Percentiles rank a stretch among this genome's conserved stretches.
Evolutionary conservation across 192 early-diverging fungal genomes (phyloP).

Genomic region (Phlyctochytrium planicorne): DNA sequence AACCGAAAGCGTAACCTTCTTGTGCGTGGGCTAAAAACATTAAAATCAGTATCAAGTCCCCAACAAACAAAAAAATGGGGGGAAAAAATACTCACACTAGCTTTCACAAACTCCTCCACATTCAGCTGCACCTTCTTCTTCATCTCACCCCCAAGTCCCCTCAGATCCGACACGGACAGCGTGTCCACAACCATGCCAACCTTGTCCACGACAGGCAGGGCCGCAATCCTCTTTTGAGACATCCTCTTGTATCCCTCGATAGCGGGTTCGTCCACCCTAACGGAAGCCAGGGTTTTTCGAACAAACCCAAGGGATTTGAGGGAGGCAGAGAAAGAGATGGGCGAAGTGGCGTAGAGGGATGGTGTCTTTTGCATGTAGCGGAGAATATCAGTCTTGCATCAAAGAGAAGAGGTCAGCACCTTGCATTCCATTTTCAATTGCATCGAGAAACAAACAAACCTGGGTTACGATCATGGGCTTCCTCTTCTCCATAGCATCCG

Average conservation of each 20-base stretch:
- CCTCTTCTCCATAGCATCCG: slow-evolving; percentile 38
- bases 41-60: neutral
- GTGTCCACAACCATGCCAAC: slow-evolving; percentile 41
- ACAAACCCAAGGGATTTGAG: slow-evolving; percentile 31
- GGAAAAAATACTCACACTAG: slow-evolving; percentile 24
- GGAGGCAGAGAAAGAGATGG: slow-evolving; percentile 36
- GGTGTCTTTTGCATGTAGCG: slow-evolving; percentile 36
- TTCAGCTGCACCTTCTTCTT: slow-evolving; percentile 43
- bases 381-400: slow-evolving; percentile 61
- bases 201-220: slow-evolving; percentile 58
- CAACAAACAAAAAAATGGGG: neutral
- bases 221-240: slow-evolving; percentile 48
- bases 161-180: slow-evolving; percentile 51
- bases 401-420: too few species aligned
- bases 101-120: slow-evolving; percentile 54
- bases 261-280: slow-evolving; percentile 39
- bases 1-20: neutral
- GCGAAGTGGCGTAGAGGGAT: slow-evolving; percentile 16
- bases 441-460: too few species aligned
- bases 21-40: neutral
- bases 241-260: slow-evolving; percentile 54
- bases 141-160: slow-evolving; percentile 43
- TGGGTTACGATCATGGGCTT: slow-evolving; percentile 56
- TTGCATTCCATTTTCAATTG: too few species aligned
- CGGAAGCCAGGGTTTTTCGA: slow-evolving; percentile 31